These are phyloP conservation scores for Moesziomyces globuligerus DNA, from an alignment of 1,284 basidiomycete species.

Conservation along the genomic window DNA sequence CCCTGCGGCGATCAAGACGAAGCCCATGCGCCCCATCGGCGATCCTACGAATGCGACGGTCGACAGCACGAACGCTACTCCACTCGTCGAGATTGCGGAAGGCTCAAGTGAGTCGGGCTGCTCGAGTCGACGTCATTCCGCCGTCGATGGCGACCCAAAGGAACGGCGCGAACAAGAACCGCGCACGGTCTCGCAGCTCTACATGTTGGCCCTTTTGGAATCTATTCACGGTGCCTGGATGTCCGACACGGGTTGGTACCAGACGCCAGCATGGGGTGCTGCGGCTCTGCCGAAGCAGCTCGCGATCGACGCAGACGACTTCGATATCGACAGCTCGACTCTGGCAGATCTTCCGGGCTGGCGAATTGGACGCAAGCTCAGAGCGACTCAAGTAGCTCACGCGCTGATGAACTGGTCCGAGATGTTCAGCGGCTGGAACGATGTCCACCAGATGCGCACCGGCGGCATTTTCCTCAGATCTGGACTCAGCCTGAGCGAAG, in stretches of 20 bases:
- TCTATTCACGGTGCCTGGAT: conserved; percentile 40
- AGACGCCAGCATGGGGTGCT: conserved; percentile 25
- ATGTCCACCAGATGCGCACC: conserved; percentile 2
- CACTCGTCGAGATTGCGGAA: conserved; percentile 11
- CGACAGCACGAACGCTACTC: not conserved
- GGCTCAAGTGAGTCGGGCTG: conserved; percentile 1
- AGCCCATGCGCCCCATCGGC: not conserved
- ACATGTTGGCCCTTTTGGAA: conserved; percentile 35
- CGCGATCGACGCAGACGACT: conserved; percentile 20
- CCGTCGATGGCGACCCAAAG: not conserved
- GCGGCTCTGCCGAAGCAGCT: conserved; percentile 19
- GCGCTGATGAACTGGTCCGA: conserved; percentile 47
- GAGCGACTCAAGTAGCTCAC: conserved; percentile 28
- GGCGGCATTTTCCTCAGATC: conserved; percentile 1
- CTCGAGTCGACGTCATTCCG: conserved; percentile 20
- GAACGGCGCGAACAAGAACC: not conserved
- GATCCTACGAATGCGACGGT: not conserved
- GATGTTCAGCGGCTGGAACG: conserved; percentile 36
- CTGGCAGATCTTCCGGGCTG: conserved; percentile 33
- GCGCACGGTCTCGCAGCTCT: conserved; percentile 30
- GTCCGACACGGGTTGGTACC: conserved; percentile 37
- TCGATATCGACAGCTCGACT: conserved; percentile 11
- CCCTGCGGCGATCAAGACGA: not conserved
- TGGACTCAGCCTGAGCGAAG: conserved; percentile 29
- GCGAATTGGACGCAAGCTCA: conserved; percentile 26